A percentile compares a stretch with the other conserved stretches of the same genome.
Conservation (phyloP, 169 alveolate genomes). For the Nephromyces sp. region DNA sequence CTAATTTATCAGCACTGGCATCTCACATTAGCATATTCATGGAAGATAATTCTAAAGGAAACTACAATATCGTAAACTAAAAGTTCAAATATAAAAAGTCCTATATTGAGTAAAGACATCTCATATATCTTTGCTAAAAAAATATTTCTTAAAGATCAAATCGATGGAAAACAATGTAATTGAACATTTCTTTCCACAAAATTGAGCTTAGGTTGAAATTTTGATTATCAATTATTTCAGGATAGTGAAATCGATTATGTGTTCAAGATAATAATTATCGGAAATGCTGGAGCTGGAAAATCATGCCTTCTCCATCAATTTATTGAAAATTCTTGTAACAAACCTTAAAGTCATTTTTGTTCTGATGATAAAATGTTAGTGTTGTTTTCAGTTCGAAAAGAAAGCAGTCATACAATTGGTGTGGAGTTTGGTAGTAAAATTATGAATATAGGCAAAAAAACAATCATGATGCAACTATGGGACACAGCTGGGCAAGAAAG, state of each 20-base stretch:
- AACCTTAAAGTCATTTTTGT: not conserved
- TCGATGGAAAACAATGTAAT: too few relatives aligned
- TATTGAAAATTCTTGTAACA: constrained; percentile 50
- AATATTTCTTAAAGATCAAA: too few relatives aligned
- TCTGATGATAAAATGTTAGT: not conserved
- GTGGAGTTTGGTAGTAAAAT: constrained; percentile 60
- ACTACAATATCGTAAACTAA: too few relatives aligned
- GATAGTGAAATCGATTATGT: constrained; percentile 41
- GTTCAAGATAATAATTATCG: constrained; percentile 54
- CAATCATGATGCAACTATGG: constrained; percentile 74
- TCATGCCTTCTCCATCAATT: constrained; percentile 54
- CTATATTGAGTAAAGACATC: too few relatives aligned
- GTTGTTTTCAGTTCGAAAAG: constrained; percentile 43
- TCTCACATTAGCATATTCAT: too few relatives aligned
- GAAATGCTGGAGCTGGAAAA: constrained; percentile 51
- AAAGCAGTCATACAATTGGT: constrained; percentile 65
- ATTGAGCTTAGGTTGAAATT: too few relatives aligned
- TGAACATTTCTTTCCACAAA: too few relatives aligned
- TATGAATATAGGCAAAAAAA: constrained; percentile 42
- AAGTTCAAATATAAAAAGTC: too few relatives aligned
- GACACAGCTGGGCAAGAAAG: constrained; percentile 82
- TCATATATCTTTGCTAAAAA: too few relatives aligned
- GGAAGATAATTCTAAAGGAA: too few relatives aligned
- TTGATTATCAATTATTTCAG: not conserved
- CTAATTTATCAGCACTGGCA: too few relatives aligned